Evolutionary conservation across 306 rosid genomes (phyloP).

Genomic region (Malus asiatica): DNA sequence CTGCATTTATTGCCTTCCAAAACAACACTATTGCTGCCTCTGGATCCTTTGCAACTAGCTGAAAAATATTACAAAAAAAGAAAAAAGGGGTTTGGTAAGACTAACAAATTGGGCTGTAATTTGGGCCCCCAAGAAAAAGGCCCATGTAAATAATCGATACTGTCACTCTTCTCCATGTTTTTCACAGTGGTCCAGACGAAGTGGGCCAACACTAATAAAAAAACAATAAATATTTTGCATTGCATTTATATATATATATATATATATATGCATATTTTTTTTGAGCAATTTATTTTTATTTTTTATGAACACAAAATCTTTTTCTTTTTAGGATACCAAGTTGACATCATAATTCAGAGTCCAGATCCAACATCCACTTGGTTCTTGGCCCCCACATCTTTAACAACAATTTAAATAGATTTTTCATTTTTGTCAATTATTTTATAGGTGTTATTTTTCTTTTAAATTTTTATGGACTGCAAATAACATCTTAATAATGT

Average conservation of each 20-base stretch:
- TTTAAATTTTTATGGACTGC: not conserved
- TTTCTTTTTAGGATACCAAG: too few species aligned
- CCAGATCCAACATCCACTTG: not conserved
- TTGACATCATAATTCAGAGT: not conserved
- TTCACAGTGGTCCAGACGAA: not conserved
- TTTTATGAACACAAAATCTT: not conserved
- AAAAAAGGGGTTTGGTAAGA: not conserved
- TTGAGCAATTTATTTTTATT: too few species aligned
- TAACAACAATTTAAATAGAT: not conserved
- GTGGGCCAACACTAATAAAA: not conserved
- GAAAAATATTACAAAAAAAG: not conserved
- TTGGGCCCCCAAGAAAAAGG: not conserved
- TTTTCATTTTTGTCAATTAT: not conserved
- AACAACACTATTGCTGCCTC: slow-evolving; percentile 68
- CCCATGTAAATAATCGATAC: not conserved
- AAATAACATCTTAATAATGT: not conserved
- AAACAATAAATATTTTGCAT: not conserved
- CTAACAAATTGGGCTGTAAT: not conserved
- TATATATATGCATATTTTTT: too few species aligned
- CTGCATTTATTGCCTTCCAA: slow-evolving; percentile 76
- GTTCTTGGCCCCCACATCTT: not conserved
- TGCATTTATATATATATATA: too few species aligned
- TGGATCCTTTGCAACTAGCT: slow-evolving; percentile 75
- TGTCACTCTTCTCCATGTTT: not conserved
- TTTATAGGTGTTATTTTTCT: not conserved